Evolutionary conservation across 768 basidiomycete species (phyloP).

Genomic region (Hericium rajendrae): DNA sequence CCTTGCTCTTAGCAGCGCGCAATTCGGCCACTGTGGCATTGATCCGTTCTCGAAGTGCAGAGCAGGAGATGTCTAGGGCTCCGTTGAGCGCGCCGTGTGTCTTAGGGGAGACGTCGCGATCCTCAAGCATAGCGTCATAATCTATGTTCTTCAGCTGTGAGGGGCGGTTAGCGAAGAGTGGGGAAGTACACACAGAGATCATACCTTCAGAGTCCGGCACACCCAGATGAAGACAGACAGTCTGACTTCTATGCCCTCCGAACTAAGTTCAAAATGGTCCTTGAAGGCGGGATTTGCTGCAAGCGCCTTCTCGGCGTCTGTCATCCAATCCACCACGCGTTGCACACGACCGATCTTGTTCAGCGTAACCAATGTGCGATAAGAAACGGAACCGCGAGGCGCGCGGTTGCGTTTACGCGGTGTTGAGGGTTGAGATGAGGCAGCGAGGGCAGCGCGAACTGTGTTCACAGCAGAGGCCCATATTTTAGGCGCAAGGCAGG

Average conservation of each 20-base stretch:
- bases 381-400: neutral
- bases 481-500: neutral
- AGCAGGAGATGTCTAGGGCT: neutral
- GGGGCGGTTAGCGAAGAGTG: neutral
- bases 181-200: neutral
- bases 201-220: conserved; percentile 8
- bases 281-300: neutral
- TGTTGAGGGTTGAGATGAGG: neutral
- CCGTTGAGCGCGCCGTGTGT: neutral
- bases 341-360: neutral
- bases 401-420: neutral
- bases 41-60: neutral
- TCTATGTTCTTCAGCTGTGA: neutral
- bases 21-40: neutral
- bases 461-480: neutral
- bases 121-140: neutral
- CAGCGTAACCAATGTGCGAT: neutral
- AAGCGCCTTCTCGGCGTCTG: neutral
- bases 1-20: neutral
- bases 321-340: neutral
- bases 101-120: neutral
- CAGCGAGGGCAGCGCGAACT: neutral
- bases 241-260: conserved; percentile 2
- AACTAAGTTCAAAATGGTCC: neutral
- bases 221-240: conserved; percentile 11